Evolutionary conservation across 345 rosid genomes (phyloP).

Genomic region (Rhizophora mangle): DNA sequence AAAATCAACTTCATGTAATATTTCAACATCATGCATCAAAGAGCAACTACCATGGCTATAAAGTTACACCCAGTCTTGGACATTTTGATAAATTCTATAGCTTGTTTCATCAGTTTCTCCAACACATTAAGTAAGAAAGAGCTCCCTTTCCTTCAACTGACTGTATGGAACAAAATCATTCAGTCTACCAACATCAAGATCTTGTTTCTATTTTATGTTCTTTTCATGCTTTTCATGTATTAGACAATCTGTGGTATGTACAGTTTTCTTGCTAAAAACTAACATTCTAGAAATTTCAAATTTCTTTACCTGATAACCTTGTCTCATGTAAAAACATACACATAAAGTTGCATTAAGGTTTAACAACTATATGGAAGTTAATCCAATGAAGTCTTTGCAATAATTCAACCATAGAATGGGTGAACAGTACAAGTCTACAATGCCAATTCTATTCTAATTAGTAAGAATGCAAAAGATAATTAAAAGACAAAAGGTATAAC

Average conservation of each 20-base stretch:
- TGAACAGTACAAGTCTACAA: neutral
- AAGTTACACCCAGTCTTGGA: neutral
- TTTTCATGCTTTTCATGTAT: neutral
- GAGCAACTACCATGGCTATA: neutral
- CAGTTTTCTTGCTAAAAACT: neutral
- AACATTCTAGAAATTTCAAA: neutral
- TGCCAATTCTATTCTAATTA: neutral
- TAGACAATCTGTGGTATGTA: neutral
- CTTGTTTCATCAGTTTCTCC: neutral
- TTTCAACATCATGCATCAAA: neutral
- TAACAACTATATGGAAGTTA: neutral
- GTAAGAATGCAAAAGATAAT: neutral
- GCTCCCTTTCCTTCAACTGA: too few relatives aligned
- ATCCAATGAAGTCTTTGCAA: neutral
- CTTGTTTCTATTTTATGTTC: neutral
- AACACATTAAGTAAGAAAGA: neutral
- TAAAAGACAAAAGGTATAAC: neutral
- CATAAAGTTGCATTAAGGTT: neutral
- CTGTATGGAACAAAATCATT: neutral
- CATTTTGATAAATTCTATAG: neutral
- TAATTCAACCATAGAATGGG: neutral
- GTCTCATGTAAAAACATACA: neutral
- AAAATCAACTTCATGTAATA: constrained; percentile 13
- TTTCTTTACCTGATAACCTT: neutral
- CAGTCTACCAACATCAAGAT: neutral